Base-by-base conservation (phyloP, 768 basidiomycete genomes). In the Suillus brevipes region DNA sequence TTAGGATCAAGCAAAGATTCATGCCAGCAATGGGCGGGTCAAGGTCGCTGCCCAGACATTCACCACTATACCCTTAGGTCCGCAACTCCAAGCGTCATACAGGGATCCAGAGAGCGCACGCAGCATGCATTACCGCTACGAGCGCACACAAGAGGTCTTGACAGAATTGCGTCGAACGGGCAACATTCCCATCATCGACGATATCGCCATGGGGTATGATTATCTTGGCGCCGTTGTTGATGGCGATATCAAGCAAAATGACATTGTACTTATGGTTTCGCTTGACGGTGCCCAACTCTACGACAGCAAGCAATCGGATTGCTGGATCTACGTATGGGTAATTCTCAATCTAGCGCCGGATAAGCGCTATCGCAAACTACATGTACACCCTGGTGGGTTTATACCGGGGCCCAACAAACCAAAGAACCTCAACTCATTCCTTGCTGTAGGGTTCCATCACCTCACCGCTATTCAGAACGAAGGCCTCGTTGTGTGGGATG, bases 231-330 rank as follows among this genome's bases (percentile, higher is more conserved):
- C 74, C 0, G 68, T 67, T 4, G 55, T 66, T 4, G 20, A 16
- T 0, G 66, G 68, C 0, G 52, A 68, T 1, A 71, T 81, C 45
- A 61, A 59, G 8, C 31, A 62, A 3, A 52, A 79, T 10, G 78
- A 83, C 61, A 77, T 74, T 0, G 62, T 80, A 0, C 65, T 84
- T 0, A 65, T 75, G 49, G 65, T 80, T 12, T 79, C 79, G 0
- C 64, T 80, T 0, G 80, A 83, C 66, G 78, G 83, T 9, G 79
- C 79, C 0, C 82, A 84, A 64, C 75, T 84, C 0, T 83, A 82
- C 62, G 66, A 68, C 18, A 73, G 73, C 66, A 83, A 83, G 66
- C 61, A 72, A 28, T 84, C 81, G 0, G 81, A 83, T 49, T 75
- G 72, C 20, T 82, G 80, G 82, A 79, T 83, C 7, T 75, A 66